These are phyloP conservation scores for Friedmanniomyces endolithicus DNA, from an alignment of 495 filamentous ascomycete species.

Conservation along the genomic window DNA sequence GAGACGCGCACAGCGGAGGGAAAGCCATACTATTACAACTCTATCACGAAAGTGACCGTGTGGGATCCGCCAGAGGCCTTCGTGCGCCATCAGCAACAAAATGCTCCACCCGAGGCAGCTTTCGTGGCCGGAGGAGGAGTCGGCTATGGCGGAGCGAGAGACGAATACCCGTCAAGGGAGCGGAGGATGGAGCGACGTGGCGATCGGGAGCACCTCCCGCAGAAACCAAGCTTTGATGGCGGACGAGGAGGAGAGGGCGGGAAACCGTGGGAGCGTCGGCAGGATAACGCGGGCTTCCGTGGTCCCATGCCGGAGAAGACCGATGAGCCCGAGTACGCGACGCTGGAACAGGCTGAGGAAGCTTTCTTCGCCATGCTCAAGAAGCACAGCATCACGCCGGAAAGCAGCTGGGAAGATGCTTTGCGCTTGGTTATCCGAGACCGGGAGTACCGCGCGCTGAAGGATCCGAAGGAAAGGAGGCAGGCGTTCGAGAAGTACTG, in stretches of 20 bases:
- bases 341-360: constrained; percentile 80
- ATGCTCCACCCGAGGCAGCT: constrained; percentile 26
- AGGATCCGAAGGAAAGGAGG: constrained; percentile 86
- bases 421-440: constrained; percentile 86
- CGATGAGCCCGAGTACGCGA: constrained; percentile 72
- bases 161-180: not conserved
- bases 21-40: constrained; percentile 88
- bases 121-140: constrained; percentile 54
- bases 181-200: constrained; percentile 26
- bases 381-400: constrained; percentile 69
- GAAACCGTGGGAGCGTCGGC: constrained; percentile 14
- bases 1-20: constrained; percentile 80
- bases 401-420: constrained; percentile 87
- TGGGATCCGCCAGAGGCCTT: constrained; percentile 48
- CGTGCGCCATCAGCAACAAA: constrained; percentile 6
- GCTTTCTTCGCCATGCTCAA: constrained; percentile 88
- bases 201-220: constrained; percentile 34
- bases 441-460: constrained; percentile 83
- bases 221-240: constrained; percentile 14
- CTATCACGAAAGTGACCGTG: constrained; percentile 77
- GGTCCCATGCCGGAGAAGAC: constrained; percentile 49
- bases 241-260: constrained; percentile 10
- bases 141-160: constrained; percentile 30
- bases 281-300: constrained; percentile 45
- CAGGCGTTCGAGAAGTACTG: constrained; percentile 92